Conservation (phyloP, 306 rosid genomes). For the Boehmeria nivea region DNA sequence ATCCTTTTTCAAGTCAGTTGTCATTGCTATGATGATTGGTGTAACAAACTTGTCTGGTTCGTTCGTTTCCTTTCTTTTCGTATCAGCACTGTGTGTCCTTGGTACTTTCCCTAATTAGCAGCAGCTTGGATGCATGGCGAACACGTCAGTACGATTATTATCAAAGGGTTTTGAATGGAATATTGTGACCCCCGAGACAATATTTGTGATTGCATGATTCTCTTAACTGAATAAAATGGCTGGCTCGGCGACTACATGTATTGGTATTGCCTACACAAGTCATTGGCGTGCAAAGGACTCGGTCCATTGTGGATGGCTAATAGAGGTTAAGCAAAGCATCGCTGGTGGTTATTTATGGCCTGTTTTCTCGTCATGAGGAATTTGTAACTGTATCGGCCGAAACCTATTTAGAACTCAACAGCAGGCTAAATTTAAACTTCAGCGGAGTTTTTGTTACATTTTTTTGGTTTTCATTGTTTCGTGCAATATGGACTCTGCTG, state of each 20-base stretch:
- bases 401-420: conserved; percentile 1
- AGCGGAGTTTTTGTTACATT: no score
- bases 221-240: conserved; percentile 23
- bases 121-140: conserved; percentile 99
- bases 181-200: conserved; percentile 52
- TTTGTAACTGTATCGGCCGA: no score
- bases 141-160: conserved; percentile 98
- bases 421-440: no score
- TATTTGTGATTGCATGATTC: conserved; percentile 29
- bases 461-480: no score
- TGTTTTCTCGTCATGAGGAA: conserved; percentile 29
- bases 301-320: no score
- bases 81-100: conserved; percentile 96
- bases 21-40: conserved; percentile 21
- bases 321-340: no score
- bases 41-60: background rate
- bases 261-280: conserved; percentile 20
- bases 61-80: background rate
- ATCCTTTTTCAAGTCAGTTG: background rate
- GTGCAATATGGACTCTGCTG: no score
- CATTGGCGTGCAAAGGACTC: conserved; percentile 19
- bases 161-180: conserved; percentile 95
- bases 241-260: conserved; percentile 20
- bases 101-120: conserved; percentile 95
- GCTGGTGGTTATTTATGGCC: no score